Base-by-base conservation (phyloP, 2,329 filamentous ascomycete species). In the Neofusicoccum sp. region DNA sequence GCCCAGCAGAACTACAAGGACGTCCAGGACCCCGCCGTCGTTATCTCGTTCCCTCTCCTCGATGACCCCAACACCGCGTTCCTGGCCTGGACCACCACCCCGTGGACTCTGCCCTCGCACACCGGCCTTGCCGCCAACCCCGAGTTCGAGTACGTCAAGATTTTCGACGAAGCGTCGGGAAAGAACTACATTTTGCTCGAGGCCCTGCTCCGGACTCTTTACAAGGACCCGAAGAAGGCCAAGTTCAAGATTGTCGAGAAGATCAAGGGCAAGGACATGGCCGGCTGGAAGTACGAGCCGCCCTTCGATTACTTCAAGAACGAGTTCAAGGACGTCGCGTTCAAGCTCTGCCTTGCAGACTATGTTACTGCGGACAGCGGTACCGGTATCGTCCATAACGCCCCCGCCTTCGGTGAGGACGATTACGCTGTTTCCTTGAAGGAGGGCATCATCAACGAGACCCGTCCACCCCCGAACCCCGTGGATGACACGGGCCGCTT, bases 161-260 rank as follows among this genome's bases (percentile, higher is more conserved):
- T 97, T 56, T 81, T 86, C 58, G 93, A 98, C 67, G 89, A 93
- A 71, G 86, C 85, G 63, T 89, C 89, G 0, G 89, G 89, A 31
- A 93, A 93, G 72, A 84, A 93, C 68, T 96, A 92, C 73, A 87
- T 96, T 63, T 82, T 96, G 40, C 81, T 96, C 24, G 92, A 97
- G 73, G 86, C 90, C 61, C 82, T 95, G 34, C 81, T 97, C 33
- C 83, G 84, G 61, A 93, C 89, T 4, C 80, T 97, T 2, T 97
- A 96, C 80, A 97, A 97, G 75, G 91, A 96, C 67, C 89, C 89
- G 6, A 97, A 96, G 80, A 96, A 96, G 80, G 92, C 92, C 53
- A 96, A 96, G 73, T 96, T 87, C 78, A 91, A 91, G 79, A 82
- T 95, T 56, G 73, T 96, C 12, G 84, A 89, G 64, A 93, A 89